phyloP scores from a whole-genome alignment of 2,329 filamentous ascomycete genomes.

The Sclerotinia subarctica region DNA sequence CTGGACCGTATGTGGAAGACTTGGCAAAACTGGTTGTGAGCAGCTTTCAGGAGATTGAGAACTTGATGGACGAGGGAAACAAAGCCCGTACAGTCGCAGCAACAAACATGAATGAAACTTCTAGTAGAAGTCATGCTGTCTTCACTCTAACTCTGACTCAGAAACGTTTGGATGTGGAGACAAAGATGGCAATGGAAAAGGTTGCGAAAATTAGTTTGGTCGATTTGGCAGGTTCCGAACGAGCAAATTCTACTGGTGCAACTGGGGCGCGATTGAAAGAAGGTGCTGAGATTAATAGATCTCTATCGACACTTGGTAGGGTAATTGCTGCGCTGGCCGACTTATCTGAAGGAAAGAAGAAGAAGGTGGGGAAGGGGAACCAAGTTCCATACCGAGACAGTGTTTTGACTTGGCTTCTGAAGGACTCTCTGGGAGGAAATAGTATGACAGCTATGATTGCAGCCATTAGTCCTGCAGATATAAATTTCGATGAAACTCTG shows the following conservation, averaged over 20 bases:
- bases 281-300: slow-evolving; percentile 97
- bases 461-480: slow-evolving; percentile 95
- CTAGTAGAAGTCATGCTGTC: slow-evolving; percentile 94
- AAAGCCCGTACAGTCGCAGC: slow-evolving; percentile 97
- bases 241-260: slow-evolving; percentile 94
- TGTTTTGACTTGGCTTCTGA: slow-evolving; percentile 91
- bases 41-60: slow-evolving; percentile 92
- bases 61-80: slow-evolving; percentile 98
- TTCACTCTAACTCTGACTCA: slow-evolving; percentile 96
- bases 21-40: slow-evolving; percentile 91
- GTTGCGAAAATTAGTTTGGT: slow-evolving; percentile 97
- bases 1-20: slow-evolving; percentile 97
- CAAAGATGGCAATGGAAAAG: slow-evolving; percentile 96
- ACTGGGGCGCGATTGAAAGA: slow-evolving; percentile 94
- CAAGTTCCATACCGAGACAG: slow-evolving; percentile 97
- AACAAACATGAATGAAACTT: slow-evolving; percentile 99
- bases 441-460: slow-evolving; percentile 99
- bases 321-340: slow-evolving; percentile 96
- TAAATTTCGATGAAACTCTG: slow-evolving; percentile 97
- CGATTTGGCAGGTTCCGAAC: slow-evolving; percentile 94
- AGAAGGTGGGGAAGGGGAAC: slow-evolving; percentile 64
- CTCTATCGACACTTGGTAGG: slow-evolving; percentile 90
- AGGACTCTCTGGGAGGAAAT: slow-evolving; percentile 95
- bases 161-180: slow-evolving; percentile 85
- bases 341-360: slow-evolving; percentile 79